phyloP scores from a whole-genome alignment of 805 yeast genomes.

The Barnettozyma populi region DNA sequence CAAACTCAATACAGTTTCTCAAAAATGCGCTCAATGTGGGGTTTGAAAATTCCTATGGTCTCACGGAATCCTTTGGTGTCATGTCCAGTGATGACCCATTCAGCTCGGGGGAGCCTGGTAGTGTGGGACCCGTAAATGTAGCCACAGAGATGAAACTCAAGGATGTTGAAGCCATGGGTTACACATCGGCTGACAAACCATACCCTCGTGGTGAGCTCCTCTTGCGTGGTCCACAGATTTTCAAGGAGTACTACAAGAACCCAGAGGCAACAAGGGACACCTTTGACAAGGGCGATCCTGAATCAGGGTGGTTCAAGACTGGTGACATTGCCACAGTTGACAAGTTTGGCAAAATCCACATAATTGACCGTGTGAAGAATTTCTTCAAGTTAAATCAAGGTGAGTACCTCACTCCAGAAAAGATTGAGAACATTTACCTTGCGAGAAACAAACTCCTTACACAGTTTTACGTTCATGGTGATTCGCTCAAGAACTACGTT shows the following conservation, averaged over 20 bases:
- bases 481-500: conserved; percentile 44
- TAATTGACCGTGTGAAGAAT: conserved; percentile 62
- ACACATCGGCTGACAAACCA: conserved; percentile 40
- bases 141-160: conserved; percentile 47
- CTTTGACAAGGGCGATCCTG: conserved; percentile 35
- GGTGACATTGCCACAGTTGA: conserved; percentile 48
- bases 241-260: conserved; percentile 45
- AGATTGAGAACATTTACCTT: conserved; percentile 51
- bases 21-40: conserved; percentile 43
- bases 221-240: conserved; percentile 52
- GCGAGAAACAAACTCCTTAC: conserved; percentile 36
- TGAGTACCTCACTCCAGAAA: conserved; percentile 61
- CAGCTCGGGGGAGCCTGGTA: conserved; percentile 31
- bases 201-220: conserved; percentile 48
- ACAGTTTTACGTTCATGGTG: conserved; percentile 52
- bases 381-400: conserved; percentile 57
- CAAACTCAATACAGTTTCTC: conserved; percentile 47
- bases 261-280: conserved; percentile 41
- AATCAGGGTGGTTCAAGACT: conserved; percentile 45
- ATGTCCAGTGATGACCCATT: conserved; percentile 33
- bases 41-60: conserved; percentile 51
- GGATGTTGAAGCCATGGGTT: conserved; percentile 47
- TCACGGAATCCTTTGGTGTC: conserved; percentile 63
- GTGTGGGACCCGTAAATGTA: conserved; percentile 46
- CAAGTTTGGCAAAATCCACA: conserved; percentile 31